Evolutionary conservation across 2,329 filamentous ascomycete species (phyloP).

Genomic region (Ophiostoma tasmaniense): DNA sequence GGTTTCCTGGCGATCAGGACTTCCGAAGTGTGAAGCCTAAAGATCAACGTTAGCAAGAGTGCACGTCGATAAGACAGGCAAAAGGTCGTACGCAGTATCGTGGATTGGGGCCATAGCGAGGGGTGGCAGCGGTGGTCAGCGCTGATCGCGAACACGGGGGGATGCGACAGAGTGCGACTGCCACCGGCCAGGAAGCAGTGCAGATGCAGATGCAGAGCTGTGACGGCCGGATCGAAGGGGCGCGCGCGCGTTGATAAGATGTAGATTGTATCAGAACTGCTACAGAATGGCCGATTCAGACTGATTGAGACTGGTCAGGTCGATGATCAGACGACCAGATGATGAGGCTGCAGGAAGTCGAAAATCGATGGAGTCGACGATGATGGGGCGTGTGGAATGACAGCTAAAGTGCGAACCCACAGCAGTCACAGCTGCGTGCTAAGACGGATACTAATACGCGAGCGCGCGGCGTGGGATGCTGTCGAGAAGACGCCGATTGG

Average conservation of each 20-base stretch:
- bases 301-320: background rate
- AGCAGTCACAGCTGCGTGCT: constrained; percentile 1
- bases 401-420: background rate
- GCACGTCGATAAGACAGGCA: background rate
- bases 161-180: constrained; percentile 1
- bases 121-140: background rate
- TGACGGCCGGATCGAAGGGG: background rate
- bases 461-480: background rate
- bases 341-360: background rate
- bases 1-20: constrained; percentile 51
- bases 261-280: background rate
- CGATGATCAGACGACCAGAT: background rate
- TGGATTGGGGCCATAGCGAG: background rate
- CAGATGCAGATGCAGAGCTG: constrained; percentile 2
- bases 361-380: constrained; percentile 1
- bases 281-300: too few relatives aligned
- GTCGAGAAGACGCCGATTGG: background rate
- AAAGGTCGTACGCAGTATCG: background rate
- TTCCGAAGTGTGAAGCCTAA: constrained; percentile 34
- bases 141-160: constrained; percentile 2
- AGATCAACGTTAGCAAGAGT: background rate
- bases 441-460: background rate
- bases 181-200: constrained; percentile 5
- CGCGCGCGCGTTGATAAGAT: background rate
- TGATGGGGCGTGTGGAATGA: constrained; percentile 1